Conservation (phyloP, 768 basidiomycete species). For the Epithele typhae region DNA sequence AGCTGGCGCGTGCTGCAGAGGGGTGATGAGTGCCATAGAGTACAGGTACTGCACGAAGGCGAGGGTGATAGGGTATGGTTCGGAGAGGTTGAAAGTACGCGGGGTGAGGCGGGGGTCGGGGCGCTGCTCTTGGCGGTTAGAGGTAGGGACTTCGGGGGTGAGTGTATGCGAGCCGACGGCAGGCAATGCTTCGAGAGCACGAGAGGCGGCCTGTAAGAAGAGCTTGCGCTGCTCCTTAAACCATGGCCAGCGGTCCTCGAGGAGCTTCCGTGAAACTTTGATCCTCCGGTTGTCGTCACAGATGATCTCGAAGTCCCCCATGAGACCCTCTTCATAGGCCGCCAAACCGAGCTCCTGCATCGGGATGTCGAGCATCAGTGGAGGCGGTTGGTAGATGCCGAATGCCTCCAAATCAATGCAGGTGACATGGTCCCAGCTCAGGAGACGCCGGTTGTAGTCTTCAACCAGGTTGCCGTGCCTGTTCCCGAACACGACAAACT, state of each 20-base stretch:
- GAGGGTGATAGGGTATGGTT: constrained; percentile 84
- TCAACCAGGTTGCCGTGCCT: constrained; percentile 82
- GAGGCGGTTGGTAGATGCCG: constrained; percentile 90
- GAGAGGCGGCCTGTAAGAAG: constrained; percentile 54
- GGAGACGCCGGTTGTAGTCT: constrained; percentile 86
- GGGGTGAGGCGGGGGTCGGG: constrained; percentile 81
- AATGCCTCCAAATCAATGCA: constrained; percentile 91
- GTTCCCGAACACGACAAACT: constrained; percentile 90
- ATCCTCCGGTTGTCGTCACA: constrained; percentile 89
- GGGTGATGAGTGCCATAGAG: constrained; percentile 79
- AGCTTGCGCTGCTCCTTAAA: constrained; percentile 68
- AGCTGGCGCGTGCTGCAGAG: constrained; percentile 86
- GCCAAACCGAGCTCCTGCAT: constrained; percentile 85
- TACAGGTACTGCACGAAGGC: constrained; percentile 95
- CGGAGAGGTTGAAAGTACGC: constrained; percentile 75
- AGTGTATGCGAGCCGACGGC: constrained; percentile 56
- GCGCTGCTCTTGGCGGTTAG: constrained; percentile 44
- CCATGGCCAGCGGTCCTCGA: constrained; percentile 95
- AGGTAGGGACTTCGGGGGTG: constrained; percentile 57
- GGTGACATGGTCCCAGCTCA: constrained; percentile 90
- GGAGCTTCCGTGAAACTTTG: constrained; percentile 73
- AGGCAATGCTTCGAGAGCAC: constrained; percentile 55
- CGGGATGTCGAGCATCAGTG: constrained; percentile 54
- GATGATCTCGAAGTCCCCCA: constrained; percentile 90
- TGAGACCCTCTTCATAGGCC: constrained; percentile 72